Evolutionary conservation across 1,284 basidiomycete genomes (phyloP).

Genomic region (Gomphus bonarii): DNA sequence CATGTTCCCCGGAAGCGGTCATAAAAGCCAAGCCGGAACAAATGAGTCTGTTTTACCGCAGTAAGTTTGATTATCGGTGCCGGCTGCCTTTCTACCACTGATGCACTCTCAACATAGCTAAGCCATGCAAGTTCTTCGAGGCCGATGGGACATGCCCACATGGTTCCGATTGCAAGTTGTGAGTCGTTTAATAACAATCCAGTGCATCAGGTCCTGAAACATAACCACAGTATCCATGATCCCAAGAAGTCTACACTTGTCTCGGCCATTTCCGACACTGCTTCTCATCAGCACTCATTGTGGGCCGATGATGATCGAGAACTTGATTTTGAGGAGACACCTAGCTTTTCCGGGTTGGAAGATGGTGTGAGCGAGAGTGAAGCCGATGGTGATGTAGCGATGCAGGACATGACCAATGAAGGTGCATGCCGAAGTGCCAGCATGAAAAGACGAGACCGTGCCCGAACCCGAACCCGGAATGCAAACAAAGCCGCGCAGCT

Average conservation of each 20-base stretch:
- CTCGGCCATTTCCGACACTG: background rate
- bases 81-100: background rate
- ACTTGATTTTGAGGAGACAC: background rate
- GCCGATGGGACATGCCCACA: slow-evolving; percentile 41
- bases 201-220: background rate
- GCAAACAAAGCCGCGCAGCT: background rate
- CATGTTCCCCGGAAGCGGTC: background rate
- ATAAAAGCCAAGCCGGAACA: background rate
- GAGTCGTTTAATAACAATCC: slow-evolving; percentile 18
- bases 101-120: slow-evolving; percentile 30
- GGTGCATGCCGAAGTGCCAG: slow-evolving; percentile 27
- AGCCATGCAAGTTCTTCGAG: slow-evolving; percentile 53
- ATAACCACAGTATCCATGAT: slow-evolving; percentile 4
- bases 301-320: slow-evolving; percentile 4
- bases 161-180: slow-evolving; percentile 62
- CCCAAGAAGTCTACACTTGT: background rate
- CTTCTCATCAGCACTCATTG: background rate
- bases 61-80: background rate
- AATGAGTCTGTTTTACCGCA: slow-evolving; percentile 3
- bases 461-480: slow-evolving; percentile 1
- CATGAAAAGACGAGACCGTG: background rate
- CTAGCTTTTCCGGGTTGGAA: background rate
- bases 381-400: background rate
- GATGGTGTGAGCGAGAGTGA: background rate
- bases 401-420: slow-evolving; percentile 4